phyloP scores from a whole-genome alignment of 805 yeast genomes.

The Debaryomyces tyrocola region DNA sequence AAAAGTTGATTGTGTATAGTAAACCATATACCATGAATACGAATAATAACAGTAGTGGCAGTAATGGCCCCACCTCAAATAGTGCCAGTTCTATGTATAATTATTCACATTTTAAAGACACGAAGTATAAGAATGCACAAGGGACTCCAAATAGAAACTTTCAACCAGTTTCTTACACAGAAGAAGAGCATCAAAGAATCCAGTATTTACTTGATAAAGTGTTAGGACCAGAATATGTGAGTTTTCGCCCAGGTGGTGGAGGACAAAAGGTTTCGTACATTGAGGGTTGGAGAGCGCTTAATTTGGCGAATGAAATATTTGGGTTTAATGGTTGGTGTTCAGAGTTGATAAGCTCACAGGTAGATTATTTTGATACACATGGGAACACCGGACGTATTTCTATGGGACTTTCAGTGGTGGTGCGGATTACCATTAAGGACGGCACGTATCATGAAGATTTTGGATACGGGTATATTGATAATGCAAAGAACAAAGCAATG shows the following conservation, averaged over 20 bases:
- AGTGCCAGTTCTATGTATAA: background rate
- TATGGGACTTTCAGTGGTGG: slow-evolving; percentile 69
- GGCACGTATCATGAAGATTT: slow-evolving; percentile 80
- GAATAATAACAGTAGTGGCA: background rate
- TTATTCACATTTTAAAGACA: background rate
- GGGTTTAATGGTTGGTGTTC: slow-evolving; percentile 85
- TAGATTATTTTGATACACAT: slow-evolving; percentile 69
- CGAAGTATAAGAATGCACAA: background rate
- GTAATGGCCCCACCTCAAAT: background rate
- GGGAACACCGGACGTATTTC: slow-evolving; percentile 53
- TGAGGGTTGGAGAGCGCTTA: slow-evolving; percentile 83
- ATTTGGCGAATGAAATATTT: slow-evolving; percentile 76
- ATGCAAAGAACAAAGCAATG: slow-evolving; percentile 64
- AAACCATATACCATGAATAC: background rate
- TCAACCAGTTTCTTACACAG: slow-evolving; percentile 28
- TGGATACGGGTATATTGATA: slow-evolving; percentile 75
- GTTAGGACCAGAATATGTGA: slow-evolving; percentile 76
- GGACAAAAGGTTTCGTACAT: slow-evolving; percentile 67
- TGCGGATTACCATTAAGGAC: slow-evolving; percentile 71
- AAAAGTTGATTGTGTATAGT: background rate
- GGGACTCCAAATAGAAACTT: slow-evolving; percentile 6
- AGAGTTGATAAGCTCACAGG: slow-evolving; percentile 61
- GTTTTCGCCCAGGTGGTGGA: slow-evolving; percentile 75
- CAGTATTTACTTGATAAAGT: slow-evolving; percentile 35
- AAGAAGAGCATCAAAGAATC: slow-evolving; percentile 34